A percentile compares a stretch with the other conserved stretches of the same genome.
phyloP scores from a whole-genome alignment of 2,329 filamentous ascomycete species.

The Fusarium transvaalense region DNA sequence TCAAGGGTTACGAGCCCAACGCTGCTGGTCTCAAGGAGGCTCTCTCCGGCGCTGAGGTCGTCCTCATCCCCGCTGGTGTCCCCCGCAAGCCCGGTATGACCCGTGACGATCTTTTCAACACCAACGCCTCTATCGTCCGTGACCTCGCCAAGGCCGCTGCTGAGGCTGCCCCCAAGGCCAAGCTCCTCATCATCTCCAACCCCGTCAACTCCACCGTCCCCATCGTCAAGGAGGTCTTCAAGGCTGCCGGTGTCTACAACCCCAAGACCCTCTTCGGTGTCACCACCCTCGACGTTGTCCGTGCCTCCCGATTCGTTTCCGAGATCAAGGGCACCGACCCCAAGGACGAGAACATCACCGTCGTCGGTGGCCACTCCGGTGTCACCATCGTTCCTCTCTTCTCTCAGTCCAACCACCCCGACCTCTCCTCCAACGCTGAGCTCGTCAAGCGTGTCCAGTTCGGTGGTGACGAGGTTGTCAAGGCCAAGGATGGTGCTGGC shows the following conservation, averaged over 20 bases:
- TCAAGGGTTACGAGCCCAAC: conserved; percentile 88
- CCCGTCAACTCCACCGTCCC: conserved; percentile 99
- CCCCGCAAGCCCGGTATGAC: conserved; percentile 99
- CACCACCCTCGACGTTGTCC: conserved; percentile 98
- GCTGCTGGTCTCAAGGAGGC: conserved; percentile 80
- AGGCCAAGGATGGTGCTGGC: conserved; percentile 98
- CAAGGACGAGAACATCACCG: conserved; percentile 91
- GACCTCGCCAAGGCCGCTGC: conserved; percentile 97
- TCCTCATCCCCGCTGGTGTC: conserved; percentile 98
- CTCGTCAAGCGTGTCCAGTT: conserved; percentile 98
- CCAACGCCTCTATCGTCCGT: conserved; percentile 99
- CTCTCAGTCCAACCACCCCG: conserved; percentile 89
- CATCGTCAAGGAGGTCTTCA: conserved; percentile 97
- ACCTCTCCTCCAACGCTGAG: conserved; percentile 80
- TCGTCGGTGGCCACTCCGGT: conserved; percentile 96
- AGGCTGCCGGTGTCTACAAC: conserved; percentile 95
- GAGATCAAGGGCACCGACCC: conserved; percentile 93
- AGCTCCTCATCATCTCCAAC: conserved; percentile 98
- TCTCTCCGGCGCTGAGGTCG: conserved; percentile 90
- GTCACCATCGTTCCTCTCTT: conserved; percentile 98
- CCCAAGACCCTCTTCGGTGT: conserved; percentile 99
- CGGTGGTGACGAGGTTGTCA: conserved; percentile 98
- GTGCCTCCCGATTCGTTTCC: conserved; percentile 96
- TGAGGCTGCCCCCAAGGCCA: conserved; percentile 88
- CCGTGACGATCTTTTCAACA: conserved; percentile 99